A percentile compares a stretch with the other conserved stretches of the same genome.
Conservation (phyloP, 2,329 filamentous ascomycete species). For the Herpotrichia juniperi region DNA sequence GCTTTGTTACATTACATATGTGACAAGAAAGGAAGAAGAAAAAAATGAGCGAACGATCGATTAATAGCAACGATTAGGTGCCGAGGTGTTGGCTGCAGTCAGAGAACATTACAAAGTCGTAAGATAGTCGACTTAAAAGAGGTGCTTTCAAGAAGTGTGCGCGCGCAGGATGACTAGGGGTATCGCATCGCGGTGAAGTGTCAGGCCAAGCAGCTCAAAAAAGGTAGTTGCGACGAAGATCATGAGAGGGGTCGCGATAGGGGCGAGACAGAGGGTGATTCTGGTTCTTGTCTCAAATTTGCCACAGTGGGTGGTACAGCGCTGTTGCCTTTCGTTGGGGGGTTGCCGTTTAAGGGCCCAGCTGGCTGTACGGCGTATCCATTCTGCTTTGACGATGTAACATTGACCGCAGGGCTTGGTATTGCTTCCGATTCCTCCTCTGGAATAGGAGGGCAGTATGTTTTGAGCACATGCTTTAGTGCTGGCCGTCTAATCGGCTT, state of each 20-base stretch:
- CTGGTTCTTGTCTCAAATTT: neutral
- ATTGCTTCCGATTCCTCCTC: conserved; percentile 62
- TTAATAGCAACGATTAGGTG: neutral
- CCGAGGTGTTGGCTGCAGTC: neutral
- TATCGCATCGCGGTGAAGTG: no score
- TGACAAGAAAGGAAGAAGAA: conserved; percentile 4
- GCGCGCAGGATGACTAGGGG: neutral
- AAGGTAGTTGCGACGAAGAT: neutral
- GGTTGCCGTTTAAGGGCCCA: neutral
- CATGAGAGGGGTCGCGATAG: conserved; percentile 5
- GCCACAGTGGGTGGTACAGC: conserved; percentile 5
- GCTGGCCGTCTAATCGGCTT: conserved; percentile 81
- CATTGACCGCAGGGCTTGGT: conserved; percentile 16
- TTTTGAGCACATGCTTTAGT: conserved; percentile 83
- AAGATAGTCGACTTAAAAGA: neutral
- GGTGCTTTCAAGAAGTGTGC: neutral
- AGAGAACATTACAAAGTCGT: conserved; percentile 9
- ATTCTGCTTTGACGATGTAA: conserved; percentile 13
- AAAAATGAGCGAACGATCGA: neutral
- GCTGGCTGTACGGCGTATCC: conserved; percentile 10
- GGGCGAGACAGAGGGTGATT: conserved; percentile 20
- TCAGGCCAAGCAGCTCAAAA: neutral
- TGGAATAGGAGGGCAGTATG: conserved; percentile 78
- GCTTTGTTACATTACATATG: conserved; percentile 12
- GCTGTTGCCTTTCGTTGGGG: conserved; percentile 13